phyloP scores from a whole-genome alignment of 352 stramenopile species.

The Blastocystis sp. region DNA sequence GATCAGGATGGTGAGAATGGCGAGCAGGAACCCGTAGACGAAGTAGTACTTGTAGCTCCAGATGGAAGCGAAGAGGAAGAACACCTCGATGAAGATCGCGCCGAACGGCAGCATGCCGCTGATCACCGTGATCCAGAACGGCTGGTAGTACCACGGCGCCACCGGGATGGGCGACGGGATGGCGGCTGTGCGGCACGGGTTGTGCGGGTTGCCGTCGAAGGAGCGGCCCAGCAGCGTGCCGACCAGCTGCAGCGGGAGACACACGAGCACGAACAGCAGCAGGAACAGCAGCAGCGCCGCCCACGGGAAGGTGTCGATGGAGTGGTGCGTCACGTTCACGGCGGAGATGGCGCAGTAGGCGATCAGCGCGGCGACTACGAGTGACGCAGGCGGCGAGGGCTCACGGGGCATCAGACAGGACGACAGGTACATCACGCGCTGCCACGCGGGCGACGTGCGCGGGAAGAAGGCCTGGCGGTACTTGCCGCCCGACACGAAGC shows the following conservation, averaged over 20 bases:
- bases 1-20: conserved; percentile 85
- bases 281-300: conserved; percentile 85
- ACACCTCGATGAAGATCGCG: conserved; percentile 99
- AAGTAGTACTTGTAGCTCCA: conserved; percentile 99
- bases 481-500: conserved; percentile 74
- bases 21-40: conserved; percentile 97
- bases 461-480: conserved; percentile 76
- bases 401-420: conserved; percentile 77
- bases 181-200: conserved; percentile 93
- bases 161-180: conserved; percentile 88
- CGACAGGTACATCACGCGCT: conserved; percentile 75
- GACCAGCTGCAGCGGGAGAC: conserved; percentile 90
- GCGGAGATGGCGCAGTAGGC: conserved; percentile 82
- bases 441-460: conserved; percentile 75
- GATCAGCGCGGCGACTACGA: conserved; percentile 6
- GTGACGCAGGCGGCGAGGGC: conserved; percentile 58
- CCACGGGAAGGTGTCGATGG: conserved; percentile 92
- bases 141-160: conserved; percentile 83
- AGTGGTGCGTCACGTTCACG: conserved; percentile 93
- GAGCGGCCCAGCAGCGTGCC: conserved; percentile 94
- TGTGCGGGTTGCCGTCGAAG: conserved; percentile 77
- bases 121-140: conserved; percentile 86
- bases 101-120: conserved; percentile 95
- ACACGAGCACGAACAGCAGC: conserved; percentile 88
- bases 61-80: conserved; percentile 99